Conservation (phyloP, 129 eudicot genomes). For the Centaurea solstitialis region DNA sequence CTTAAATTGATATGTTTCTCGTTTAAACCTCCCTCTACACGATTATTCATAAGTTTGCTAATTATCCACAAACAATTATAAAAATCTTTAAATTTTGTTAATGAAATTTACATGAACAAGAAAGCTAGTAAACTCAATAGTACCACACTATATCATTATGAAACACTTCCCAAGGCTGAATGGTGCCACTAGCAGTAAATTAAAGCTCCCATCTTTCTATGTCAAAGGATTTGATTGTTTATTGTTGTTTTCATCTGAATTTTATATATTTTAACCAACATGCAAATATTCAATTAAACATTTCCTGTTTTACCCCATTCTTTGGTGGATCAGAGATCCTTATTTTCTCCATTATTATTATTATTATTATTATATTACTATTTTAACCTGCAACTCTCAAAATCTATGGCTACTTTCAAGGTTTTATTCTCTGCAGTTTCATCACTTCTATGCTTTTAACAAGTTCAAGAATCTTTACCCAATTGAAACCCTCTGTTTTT, state of each 20-base stretch:
- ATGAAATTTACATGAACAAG: conserved; percentile 16
- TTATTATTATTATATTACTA: conserved; percentile 7
- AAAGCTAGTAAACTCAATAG: no score
- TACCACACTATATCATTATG: conserved; percentile 17
- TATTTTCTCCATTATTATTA: no score
- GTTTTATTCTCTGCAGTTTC: conserved; percentile 58
- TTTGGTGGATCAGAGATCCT: conserved; percentile 61
- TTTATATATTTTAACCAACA: conserved; percentile 38
- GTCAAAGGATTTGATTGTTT: conserved; percentile 35
- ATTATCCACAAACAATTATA: no score
- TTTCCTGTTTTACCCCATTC: conserved; percentile 28
- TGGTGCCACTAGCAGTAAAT: conserved; percentile 18
- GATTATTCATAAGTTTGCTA: no score
- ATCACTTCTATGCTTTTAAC: conserved; percentile 23
- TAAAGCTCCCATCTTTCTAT: conserved; percentile 39
- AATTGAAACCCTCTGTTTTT: conserved; percentile 23
- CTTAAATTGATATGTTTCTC: no score
- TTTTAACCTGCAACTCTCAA: conserved; percentile 44
- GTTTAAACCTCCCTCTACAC: no score
- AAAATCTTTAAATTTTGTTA: no score
- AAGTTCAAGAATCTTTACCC: conserved; percentile 28
- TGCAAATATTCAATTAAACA: conserved; percentile 23
- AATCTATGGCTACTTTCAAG: conserved; percentile 48
- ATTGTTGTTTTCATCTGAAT: conserved; percentile 20
- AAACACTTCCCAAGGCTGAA: conserved; percentile 56